Evolutionary conservation across 495 filamentous ascomycete species (phyloP), one percentile per base, ranked within the genome.

Genomic region (Aspergillus panamensis): DNA sequence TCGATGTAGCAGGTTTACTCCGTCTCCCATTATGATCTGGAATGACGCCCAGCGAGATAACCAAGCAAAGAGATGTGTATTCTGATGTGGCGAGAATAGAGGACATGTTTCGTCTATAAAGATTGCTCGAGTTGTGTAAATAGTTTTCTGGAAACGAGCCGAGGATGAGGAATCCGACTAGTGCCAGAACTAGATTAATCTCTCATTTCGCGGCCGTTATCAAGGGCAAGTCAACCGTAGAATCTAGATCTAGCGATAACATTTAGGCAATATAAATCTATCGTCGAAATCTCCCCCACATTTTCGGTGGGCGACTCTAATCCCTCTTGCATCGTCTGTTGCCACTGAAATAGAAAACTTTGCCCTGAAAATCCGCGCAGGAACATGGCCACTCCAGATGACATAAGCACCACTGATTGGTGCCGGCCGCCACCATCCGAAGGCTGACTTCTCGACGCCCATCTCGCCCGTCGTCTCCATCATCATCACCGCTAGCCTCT

Each of bases 331-430:
- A 45, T 45, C 4, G 19, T 48, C 39, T 44, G 8, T 31, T 8
- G 32, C 35, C 47, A 39, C 31, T 40, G 6, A 25, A 25, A 13
- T 21, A 1, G 32, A 25, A 40, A 25, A 40, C 17, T 39, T 20
- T 25, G 32, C 35, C 25, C 14, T 54, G 37, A 42, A 33, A 40
- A 52, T 49, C 54, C 31, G 39, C 48, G 59, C 54, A 53, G 43
- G 54, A 44, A 53, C 37, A 43, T 32, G 35, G 40, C 48, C 29
- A 44, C 33, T 25, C 33, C 21, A 6, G 59, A 53, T 66, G 60
- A 66, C 60, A 60, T 66, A 66, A 66, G 44, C 60, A 30, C 6
- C 8, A 32, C 10, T 59, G 54, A 60, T 57, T 62, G 53, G 53
- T 48, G 48, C 50, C 48, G 39, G 37, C 17, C 55, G 59, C 57